Evolutionary conservation across 139 green algal species (phyloP), one percentile per base, ranked within the genome.

Genomic region (Coelastrella sp.): DNA sequence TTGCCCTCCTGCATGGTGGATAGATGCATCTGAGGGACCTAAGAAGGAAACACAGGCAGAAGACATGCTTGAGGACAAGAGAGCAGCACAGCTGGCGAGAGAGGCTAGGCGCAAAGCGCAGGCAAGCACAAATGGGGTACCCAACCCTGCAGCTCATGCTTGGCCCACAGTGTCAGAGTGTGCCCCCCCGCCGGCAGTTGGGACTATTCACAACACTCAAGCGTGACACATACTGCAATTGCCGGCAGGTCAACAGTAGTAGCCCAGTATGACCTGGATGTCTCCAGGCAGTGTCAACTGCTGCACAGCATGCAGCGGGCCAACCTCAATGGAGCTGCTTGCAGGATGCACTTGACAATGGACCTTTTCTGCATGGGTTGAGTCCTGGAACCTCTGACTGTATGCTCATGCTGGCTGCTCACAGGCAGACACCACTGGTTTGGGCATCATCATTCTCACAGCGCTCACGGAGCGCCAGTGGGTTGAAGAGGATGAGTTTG

Each of bases 361-460:
- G 35, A 49, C 35, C 35, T 49, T 49, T 49, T 49, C 1, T 49
- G 35, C 35, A 49, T 49, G 35, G 3, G 35, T 49, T 49, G 35
- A 49, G 35, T 49, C 1, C 35, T 49, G 35, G 35, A 49, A 49
- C 35, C 35, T 49, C 35, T 49, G 35, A 49, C 35, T 49, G 35
- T 49, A 49, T 49, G 35, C 35, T 49, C 35, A 49, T 49, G 35
- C 35, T 49, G 35, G 3, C 68, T 27, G 19, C 24, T 9, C 8
- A 20, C 85, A 93, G 86, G 24, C 83, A 25, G 91, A 93, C 81
- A 93, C 91, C 6, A 90, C 58, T 81, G 94, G 94, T 57, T 91
- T 96, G 25, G 90, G 88, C 59, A 92, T 96, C 24, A 91, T 96
- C 10, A 58, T 94, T 7, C 82, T 96, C 70, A 93, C 94, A 14